Conservation (phyloP, 352 stramenopile species). For the Plasmopara halstedii region DNA sequence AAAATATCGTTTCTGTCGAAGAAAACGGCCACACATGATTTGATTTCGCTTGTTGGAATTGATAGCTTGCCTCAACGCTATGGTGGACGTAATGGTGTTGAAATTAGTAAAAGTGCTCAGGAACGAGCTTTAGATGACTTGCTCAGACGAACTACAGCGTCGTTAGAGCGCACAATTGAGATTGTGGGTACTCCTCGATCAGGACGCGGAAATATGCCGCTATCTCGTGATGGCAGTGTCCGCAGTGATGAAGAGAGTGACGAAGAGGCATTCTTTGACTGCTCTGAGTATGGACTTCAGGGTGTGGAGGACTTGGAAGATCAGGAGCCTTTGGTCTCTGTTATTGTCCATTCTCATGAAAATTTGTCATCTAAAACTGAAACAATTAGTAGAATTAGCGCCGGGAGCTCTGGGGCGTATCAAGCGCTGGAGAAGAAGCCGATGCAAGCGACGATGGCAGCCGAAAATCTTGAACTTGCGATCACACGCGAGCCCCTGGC, state of each 20-base stretch:
- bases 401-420: constrained; percentile 8
- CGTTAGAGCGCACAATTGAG: constrained; percentile 67
- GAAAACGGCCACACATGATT: constrained; percentile 31
- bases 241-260: constrained; percentile 53
- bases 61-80: constrained; percentile 68
- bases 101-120: constrained; percentile 72
- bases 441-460: constrained; percentile 7
- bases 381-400: constrained; percentile 22
- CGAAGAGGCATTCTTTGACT: constrained; percentile 80
- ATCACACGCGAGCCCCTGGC: constrained; percentile 63
- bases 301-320: constrained; percentile 44
- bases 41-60: constrained; percentile 55
- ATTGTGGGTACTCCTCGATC: constrained; percentile 42
- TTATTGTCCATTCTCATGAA: constrained; percentile 61
- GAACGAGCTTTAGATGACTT: constrained; percentile 58
- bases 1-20: constrained; percentile 57
- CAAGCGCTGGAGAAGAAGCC: constrained; percentile 27
- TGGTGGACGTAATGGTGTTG: constrained; percentile 62
- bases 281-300: constrained; percentile 69
- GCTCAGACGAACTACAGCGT: constrained; percentile 57
- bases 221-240: constrained; percentile 26
- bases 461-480: constrained; percentile 33
- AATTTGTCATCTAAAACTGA: constrained; percentile 31
- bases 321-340: constrained; percentile 55
- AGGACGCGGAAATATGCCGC: constrained; percentile 12